Conservation (phyloP, 441 rosid genomes). For the Pelargonium cotyledonis region DNA sequence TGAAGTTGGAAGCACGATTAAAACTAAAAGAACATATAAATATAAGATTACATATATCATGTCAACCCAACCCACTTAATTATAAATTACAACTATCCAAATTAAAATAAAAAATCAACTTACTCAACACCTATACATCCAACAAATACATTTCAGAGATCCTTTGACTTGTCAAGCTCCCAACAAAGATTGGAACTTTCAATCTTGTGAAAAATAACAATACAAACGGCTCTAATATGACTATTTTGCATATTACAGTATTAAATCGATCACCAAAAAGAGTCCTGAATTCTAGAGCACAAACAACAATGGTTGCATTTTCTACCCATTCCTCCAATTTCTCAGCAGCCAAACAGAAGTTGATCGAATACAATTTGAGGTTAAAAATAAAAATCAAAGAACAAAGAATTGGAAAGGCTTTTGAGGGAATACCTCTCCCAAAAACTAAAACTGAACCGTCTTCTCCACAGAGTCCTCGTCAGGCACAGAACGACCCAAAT, state of each 20-base stretch:
- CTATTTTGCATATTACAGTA: not conserved
- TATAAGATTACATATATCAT: no score
- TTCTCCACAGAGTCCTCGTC: not conserved
- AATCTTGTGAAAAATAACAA: not conserved
- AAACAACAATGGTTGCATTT: not conserved
- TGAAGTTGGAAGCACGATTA: no score
- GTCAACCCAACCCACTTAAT: not conserved
- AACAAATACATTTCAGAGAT: not conserved
- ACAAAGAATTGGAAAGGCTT: not conserved
- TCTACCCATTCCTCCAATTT: not conserved
- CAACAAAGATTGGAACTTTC: not conserved
- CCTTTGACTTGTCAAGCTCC: not conserved
- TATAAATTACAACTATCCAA: not conserved
- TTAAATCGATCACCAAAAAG: not conserved
- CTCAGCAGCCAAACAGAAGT: not conserved
- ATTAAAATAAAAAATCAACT: no score
- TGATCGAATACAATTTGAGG: not conserved
- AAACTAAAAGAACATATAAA: no score
- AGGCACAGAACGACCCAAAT: no score
- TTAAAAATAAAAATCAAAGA: not conserved
- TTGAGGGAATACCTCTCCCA: constrained; percentile 28
- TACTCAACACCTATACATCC: not conserved
- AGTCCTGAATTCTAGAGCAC: not conserved
- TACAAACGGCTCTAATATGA: not conserved
- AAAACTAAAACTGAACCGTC: not conserved